Percentiles rank a stretch among this genome's conserved stretches.
Conservation (phyloP, 352 stramenopile genomes). For the Phytophthora macrochlamydospora region DNA sequence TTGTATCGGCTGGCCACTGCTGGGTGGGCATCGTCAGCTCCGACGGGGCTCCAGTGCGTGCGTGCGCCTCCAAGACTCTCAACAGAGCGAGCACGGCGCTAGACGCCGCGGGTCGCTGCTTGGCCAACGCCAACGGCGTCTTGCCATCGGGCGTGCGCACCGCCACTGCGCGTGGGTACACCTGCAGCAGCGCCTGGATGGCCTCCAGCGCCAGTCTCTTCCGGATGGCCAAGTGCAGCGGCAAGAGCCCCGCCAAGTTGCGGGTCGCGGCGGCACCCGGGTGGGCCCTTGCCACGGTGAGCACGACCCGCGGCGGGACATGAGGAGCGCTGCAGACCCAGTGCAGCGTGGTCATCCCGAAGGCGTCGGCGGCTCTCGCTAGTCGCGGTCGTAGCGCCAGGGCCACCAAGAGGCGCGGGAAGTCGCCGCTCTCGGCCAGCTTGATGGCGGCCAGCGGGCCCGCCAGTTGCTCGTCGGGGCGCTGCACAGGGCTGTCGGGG, state of each 20-base stretch:
- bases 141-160: conserved; percentile 58
- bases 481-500: not conserved
- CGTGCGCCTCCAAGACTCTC: conserved; percentile 42
- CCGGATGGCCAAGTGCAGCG: conserved; percentile 69
- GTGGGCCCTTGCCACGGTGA: conserved; percentile 58
- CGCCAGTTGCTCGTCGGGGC: conserved; percentile 22
- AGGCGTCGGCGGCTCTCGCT: conserved; percentile 51
- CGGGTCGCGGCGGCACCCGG: conserved; percentile 39
- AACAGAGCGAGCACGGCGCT: conserved; percentile 35
- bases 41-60: conserved; percentile 18
- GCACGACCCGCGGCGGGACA: conserved; percentile 52
- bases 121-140: conserved; percentile 48
- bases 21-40: conserved; percentile 14
- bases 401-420: conserved; percentile 43
- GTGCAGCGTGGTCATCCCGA: conserved; percentile 85
- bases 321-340: conserved; percentile 73
- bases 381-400: conserved; percentile 51
- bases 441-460: conserved; percentile 36
- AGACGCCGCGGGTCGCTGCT: conserved; percentile 39
- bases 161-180: conserved; percentile 60
- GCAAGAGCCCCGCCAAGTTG: conserved; percentile 67
- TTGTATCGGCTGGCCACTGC: not conserved
- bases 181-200: conserved; percentile 71
- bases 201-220: conserved; percentile 63
- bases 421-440: conserved; percentile 53